A percentile compares a stretch with the other conserved stretches of the same genome.
phyloP scores from a whole-genome alignment of 1,284 basidiomycete species.

The Xerocomus nothofagi region DNA sequence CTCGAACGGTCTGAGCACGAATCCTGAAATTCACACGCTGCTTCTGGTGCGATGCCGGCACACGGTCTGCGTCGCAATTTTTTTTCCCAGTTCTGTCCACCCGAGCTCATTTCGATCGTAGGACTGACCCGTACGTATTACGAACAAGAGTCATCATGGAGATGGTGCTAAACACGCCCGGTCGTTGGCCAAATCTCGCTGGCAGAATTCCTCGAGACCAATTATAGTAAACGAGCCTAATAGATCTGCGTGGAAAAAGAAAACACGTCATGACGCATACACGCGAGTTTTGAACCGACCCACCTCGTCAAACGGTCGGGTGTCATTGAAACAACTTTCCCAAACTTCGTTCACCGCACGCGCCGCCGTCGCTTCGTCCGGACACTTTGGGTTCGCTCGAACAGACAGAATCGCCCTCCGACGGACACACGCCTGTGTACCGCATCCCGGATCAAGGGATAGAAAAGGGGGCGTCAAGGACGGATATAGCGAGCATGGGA shows the following conservation, averaged over 20 bases:
- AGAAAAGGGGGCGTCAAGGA: conserved; percentile 7
- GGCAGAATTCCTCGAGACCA: background rate
- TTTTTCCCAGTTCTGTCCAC: conserved; percentile 15
- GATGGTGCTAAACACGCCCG: conserved; percentile 3
- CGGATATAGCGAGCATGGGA: conserved; percentile 12
- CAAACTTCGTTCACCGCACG: conserved; percentile 94
- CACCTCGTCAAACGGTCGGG: conserved; percentile 96
- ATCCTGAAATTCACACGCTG: conserved; percentile 28
- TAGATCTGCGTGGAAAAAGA: conserved; percentile 35
- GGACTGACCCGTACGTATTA: conserved; percentile 14
- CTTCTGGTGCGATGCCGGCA: conserved; percentile 22
- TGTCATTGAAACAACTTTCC: conserved; percentile 95
- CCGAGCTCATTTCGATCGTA: background rate
- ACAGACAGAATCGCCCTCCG: conserved; percentile 86
- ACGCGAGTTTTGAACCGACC: conserved; percentile 13
- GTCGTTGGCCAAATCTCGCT: background rate
- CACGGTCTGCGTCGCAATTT: conserved; percentile 7
- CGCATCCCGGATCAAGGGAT: conserved; percentile 2
- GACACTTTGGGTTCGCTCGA: conserved; percentile 78
- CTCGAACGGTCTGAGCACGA: conserved; percentile 12
- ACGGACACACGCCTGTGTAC: conserved; percentile 78
- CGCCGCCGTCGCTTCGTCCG: conserved; percentile 75
- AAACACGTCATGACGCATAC: conserved; percentile 1
- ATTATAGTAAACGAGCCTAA: conserved; percentile 19
- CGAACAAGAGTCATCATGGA: conserved; percentile 4